Evolutionary conservation across 2,329 filamentous ascomycete species (phyloP).

Genomic region (Colletotrichum musicola): DNA sequence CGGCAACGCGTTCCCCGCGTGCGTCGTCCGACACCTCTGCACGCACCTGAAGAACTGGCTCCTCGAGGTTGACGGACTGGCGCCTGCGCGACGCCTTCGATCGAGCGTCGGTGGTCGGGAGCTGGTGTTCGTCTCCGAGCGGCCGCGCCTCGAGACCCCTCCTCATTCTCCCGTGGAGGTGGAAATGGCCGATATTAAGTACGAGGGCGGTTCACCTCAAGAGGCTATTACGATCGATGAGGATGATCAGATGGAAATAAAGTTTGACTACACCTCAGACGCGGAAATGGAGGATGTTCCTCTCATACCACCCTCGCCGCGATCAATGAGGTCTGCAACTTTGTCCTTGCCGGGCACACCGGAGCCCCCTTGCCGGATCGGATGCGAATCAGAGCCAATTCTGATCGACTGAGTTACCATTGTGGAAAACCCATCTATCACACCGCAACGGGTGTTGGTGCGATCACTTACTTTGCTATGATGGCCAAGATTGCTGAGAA

Average conservation of each 20-base stretch:
- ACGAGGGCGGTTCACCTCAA: not conserved
- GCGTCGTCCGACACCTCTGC: slow-evolving; percentile 63
- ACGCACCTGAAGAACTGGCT: slow-evolving; percentile 62
- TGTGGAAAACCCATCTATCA: too few relatives aligned
- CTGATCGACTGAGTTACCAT: slow-evolving; percentile 1
- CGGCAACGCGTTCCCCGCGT: slow-evolving; percentile 82
- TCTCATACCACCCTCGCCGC: not conserved
- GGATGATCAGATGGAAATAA: slow-evolving; percentile 19
- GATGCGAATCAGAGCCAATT: not conserved
- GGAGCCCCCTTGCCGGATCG: not conserved
- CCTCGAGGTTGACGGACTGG: slow-evolving; percentile 55
- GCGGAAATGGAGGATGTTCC: slow-evolving; percentile 19
- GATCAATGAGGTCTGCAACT: slow-evolving; percentile 3
- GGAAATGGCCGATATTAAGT: not conserved
- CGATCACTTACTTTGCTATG: not conserved
- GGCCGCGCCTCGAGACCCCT: not conserved
- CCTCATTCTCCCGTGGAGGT: too few relatives aligned
- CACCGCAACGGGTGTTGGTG: not conserved
- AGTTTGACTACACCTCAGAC: slow-evolving; percentile 23
- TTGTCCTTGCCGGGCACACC: slow-evolving; percentile 8
- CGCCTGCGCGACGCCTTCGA: not conserved
- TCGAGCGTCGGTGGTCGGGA: slow-evolving; percentile 23
- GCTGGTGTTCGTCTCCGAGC: slow-evolving; percentile 27
- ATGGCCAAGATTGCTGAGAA: not conserved
- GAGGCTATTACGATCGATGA: slow-evolving; percentile 15